phyloP scores from a whole-genome alignment of 2,329 filamentous ascomycete genomes.

The Talaromyces funiculosus region DNA sequence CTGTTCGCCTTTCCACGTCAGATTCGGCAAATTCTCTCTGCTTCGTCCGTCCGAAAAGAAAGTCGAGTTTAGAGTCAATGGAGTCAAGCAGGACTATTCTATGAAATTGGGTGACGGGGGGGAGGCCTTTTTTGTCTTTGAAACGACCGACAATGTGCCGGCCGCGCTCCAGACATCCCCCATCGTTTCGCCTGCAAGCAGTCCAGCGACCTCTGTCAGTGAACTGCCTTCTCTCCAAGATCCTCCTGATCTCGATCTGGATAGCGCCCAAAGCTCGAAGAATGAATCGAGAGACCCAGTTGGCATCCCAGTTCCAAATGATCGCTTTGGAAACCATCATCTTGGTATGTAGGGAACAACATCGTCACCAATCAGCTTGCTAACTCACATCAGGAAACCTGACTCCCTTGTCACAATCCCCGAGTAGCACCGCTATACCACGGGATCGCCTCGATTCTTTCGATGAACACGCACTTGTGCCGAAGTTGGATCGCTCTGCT shows the following conservation, averaged over 20 bases:
- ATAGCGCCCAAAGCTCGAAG: slow-evolving; percentile 19
- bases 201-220: slow-evolving; percentile 51
- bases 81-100: slow-evolving; percentile 81
- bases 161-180: slow-evolving; percentile 91
- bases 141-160: slow-evolving; percentile 88
- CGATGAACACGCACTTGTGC: slow-evolving; percentile 26
- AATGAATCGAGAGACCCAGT: slow-evolving; percentile 22
- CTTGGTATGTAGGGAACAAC: slow-evolving; percentile 11
- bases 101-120: slow-evolving; percentile 98
- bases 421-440: slow-evolving; percentile 25
- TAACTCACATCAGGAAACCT: slow-evolving; percentile 27
- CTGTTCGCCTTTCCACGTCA: slow-evolving; percentile 96
- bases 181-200: slow-evolving; percentile 80
- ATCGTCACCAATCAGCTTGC: neutral
- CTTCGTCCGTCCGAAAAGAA: slow-evolving; percentile 96
- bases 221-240: slow-evolving; percentile 38
- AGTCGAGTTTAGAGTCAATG: slow-evolving; percentile 96
- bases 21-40: slow-evolving; percentile 97
- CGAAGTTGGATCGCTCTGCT: slow-evolving; percentile 44
- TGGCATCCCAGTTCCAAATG: slow-evolving; percentile 22
- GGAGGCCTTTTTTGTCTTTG: slow-evolving; percentile 98
- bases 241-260: slow-evolving; percentile 48
- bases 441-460: slow-evolving; percentile 25
- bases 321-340: slow-evolving; percentile 12
- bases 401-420: slow-evolving; percentile 38